Base-by-base conservation (phyloP, 352 stramenopile genomes). In the Phytophthora citricola region DNA sequence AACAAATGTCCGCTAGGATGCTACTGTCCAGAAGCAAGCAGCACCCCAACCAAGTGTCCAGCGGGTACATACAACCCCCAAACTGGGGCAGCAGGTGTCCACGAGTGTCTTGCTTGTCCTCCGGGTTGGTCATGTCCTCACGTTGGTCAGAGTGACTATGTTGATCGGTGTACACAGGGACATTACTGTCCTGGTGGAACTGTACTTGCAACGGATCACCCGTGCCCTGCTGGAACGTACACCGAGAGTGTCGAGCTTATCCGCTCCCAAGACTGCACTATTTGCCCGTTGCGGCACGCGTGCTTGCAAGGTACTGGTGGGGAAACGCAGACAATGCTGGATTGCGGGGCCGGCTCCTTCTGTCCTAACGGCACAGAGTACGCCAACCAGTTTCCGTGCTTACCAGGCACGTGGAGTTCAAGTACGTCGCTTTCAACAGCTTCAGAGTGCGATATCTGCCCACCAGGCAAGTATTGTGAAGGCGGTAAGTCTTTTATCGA, bases 1-100 rank as follows among this genome's bases (percentile, higher is more conserved):
- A 52, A 76, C 15, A 40, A 53, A n/a, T 95, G 82, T 47, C 69
- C 76, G 11, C 38, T 87, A 17, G 91, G 91, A n/a, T 80, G 71
- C 17, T 98, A 95, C 61, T 98, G 91, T 50, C 89, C 89, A 3
- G 72, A 93, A 70, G 79, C 70, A 2, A 96, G 87, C 53, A 92
- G 76, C 36, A 71, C 78, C 4, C 84, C 88, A 31, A 90, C 75
- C 0, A 62, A 57, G 2, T 97, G 90, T 47, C 85, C 85, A 24
- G 85, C 81, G 7, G 89, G 90, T 4, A 84, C 72, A 17, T 97
- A 94, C 70, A 96, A 94, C 47, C 81, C 81, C 0, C 61, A 56
- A 3, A 76, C 62, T 15, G 73, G 79, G 20, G 74, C 81, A 12
- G 79, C 84, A 36, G 74, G 54, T 12, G 6, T 83, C 0, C 73